phyloP scores from a whole-genome alignment of 495 filamentous ascomycete genomes.

The Gamarada debralockiae region DNA sequence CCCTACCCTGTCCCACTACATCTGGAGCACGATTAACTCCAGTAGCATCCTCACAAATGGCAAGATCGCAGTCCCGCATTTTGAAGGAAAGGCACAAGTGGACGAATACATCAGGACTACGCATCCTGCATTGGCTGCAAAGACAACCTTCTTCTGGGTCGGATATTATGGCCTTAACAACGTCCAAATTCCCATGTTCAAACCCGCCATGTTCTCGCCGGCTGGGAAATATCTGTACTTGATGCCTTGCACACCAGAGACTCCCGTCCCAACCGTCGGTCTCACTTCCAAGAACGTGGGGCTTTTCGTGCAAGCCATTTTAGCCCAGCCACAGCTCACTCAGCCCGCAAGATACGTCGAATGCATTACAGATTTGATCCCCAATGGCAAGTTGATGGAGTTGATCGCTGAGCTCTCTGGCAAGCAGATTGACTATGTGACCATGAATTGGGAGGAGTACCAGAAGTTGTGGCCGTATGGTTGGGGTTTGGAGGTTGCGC shows the following conservation, averaged over 20 bases:
- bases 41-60: conserved; percentile 22
- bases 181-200: background rate
- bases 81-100: conserved; percentile 31
- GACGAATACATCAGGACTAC: conserved; percentile 30
- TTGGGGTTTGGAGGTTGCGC: background rate
- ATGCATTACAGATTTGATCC: background rate
- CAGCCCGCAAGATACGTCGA: background rate
- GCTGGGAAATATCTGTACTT: background rate
- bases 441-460: background rate
- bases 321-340: conserved; percentile 12
- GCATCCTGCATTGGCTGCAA: conserved; percentile 22
- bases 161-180: conserved; percentile 5
- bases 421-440: background rate
- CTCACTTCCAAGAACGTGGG: conserved; percentile 33
- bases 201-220: background rate
- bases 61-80: conserved; percentile 30
- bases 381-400: background rate
- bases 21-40: conserved; percentile 40
- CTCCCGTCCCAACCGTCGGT: conserved; percentile 28
- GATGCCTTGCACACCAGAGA: background rate
- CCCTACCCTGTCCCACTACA: conserved; percentile 34
- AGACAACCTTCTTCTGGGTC: conserved; percentile 36
- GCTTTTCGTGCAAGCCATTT: conserved; percentile 33
- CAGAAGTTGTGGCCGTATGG: background rate
- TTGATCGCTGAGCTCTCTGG: background rate